phyloP scores from a whole-genome alignment of 805 yeast species.

The Candida piceae region DNA sequence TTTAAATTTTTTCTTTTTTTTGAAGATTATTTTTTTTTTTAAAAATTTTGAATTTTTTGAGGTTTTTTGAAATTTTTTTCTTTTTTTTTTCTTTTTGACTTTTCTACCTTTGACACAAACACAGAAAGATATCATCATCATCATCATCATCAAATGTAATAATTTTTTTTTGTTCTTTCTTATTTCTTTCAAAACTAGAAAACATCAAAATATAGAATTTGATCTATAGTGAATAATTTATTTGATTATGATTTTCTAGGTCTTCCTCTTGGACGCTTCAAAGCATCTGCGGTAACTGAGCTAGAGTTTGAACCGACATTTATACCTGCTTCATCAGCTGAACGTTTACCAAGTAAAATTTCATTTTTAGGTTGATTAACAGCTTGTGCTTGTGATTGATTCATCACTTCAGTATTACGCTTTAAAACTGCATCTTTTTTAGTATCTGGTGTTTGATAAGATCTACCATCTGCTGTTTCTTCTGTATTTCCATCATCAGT shows the following conservation, averaged over 20 bases:
- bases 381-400: not conserved
- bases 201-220: too few species aligned
- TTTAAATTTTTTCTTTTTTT: too few species aligned
- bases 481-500: slow-evolving; percentile 5
- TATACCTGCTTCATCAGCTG: slow-evolving; percentile 2
- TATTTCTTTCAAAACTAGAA: too few species aligned
- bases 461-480: not conserved
- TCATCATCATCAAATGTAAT: too few species aligned
- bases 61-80: too few species aligned
- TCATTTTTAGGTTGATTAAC: not conserved
- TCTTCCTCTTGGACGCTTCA: slow-evolving; percentile 25
- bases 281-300: not conserved
- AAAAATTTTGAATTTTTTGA: too few species aligned
- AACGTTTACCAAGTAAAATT: slow-evolving; percentile 1
- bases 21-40: too few species aligned
- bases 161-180: too few species aligned
- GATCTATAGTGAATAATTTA: too few species aligned
- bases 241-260: slow-evolving; percentile 14
- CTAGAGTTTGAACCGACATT: not conserved
- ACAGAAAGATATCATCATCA: too few species aligned
- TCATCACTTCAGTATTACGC: not conserved
- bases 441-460: not conserved
- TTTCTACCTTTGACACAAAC: too few species aligned
- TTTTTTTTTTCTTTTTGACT: too few species aligned
- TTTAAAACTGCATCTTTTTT: not conserved